Evolutionary conservation across 768 basidiomycete species (phyloP).

Genomic region (Termitomyces sp.): DNA sequence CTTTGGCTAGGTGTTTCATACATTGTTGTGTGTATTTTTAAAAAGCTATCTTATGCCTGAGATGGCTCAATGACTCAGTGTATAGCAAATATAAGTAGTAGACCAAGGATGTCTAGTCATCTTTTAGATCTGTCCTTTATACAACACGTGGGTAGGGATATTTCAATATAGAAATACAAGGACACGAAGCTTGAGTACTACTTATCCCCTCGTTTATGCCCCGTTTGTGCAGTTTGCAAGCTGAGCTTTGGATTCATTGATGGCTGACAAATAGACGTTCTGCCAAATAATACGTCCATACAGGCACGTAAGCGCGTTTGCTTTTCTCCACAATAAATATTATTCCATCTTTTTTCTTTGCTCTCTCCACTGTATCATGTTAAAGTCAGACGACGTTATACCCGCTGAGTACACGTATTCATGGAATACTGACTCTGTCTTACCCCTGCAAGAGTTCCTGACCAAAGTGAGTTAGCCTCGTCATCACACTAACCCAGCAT

Average conservation of each 20-base stretch:
- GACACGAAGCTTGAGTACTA: background rate
- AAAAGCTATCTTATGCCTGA: background rate
- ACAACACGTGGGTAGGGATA: background rate
- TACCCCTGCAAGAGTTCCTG: slow-evolving; percentile 47
- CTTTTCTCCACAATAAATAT: background rate
- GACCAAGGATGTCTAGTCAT: background rate
- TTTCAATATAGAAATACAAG: background rate
- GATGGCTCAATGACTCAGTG: background rate
- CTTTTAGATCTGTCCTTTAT: background rate
- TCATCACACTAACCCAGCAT: background rate
- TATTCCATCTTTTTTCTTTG: background rate
- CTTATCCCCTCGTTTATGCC: too few species aligned
- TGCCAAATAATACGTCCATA: slow-evolving; percentile 7
- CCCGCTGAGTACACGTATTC: slow-evolving; percentile 41
- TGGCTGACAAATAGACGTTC: too few species aligned
- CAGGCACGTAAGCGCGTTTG: background rate
- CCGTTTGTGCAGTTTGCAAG: too few species aligned
- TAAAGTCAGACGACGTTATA: slow-evolving; percentile 32
- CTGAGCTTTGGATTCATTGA: too few species aligned
- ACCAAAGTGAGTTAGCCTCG: slow-evolving; percentile 35
- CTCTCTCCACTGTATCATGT: slow-evolving; percentile 5
- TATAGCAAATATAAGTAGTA: background rate
- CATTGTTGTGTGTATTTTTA: background rate
- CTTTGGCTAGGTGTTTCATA: background rate
- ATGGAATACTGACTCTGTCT: slow-evolving; percentile 39